Base-by-base conservation (phyloP, 306 rosid genomes). In the Notholithocarpus densiflorus region DNA sequence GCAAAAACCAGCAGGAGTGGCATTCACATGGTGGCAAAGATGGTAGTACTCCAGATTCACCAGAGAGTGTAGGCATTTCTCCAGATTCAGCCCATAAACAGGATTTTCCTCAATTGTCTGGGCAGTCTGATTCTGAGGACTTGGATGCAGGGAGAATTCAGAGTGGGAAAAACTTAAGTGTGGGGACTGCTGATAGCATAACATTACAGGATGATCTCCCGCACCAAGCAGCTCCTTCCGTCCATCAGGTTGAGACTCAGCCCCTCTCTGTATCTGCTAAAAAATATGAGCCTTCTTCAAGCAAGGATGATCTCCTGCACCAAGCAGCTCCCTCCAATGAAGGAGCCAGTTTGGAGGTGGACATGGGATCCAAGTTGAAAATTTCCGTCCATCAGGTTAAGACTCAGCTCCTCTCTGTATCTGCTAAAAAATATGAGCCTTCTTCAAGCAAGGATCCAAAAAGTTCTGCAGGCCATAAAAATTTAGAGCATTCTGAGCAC, bases 81-180 rank as follows among this genome's bases (percentile, higher is more conserved):
- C 66, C 65, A 5, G 17, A 52, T 72, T n/a, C 74, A 4, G 45
- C 5, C 37, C 1, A 37, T 11, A n/a, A 68, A 23, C 32, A 56
- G 62, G 40, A 43, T 75, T 3, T n/a, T 34, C 23, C 79, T 72
- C 59, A 71, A 14, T 72, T 75, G 17, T 78, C 81, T 78, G 48
- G 21, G 77, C 57, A 2, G 24, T 56, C 53, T 66, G 60, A n/a
- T 31, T 43, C 79, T 6, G 4, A 54, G 57, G 77, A 29, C 56
- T 65, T 11, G 57, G 72, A 24, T 31, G 26, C 21, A 19, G 79
- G 55, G 40, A 54, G 37, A 75, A 70, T 61, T 51, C 62, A 61
- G 68, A 73, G 56, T 21, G 55, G 20, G 23, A 37, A 80, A 80
- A 59, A 15, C 59, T 34, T 21, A 2, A 5, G 26, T 2, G 26